Conservation (phyloP, 2,329 filamentous ascomycete genomes). For the Aspergillus ruber region DNA sequence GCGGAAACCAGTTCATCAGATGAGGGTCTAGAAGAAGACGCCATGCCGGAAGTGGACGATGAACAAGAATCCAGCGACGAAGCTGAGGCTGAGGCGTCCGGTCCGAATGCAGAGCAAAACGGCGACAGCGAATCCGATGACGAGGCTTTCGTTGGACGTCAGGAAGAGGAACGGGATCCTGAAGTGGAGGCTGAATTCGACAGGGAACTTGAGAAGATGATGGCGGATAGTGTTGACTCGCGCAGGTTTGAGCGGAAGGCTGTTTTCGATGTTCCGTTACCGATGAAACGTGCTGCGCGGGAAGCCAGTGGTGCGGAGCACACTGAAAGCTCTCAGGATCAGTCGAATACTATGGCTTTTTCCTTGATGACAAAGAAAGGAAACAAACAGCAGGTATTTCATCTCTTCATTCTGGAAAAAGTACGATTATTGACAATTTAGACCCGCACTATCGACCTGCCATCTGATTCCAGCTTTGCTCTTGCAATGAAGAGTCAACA, state of each 20-base stretch:
- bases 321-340: conserved; percentile 10
- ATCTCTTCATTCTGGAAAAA: neutral
- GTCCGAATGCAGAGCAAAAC: conserved; percentile 41
- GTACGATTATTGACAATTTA: conserved; percentile 32
- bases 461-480: conserved; percentile 85
- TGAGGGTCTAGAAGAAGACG: conserved; percentile 63
- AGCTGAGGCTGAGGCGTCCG: conserved; percentile 38
- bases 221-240: conserved; percentile 93
- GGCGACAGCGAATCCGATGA: conserved; percentile 59
- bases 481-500: conserved; percentile 95
- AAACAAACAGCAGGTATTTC: conserved; percentile 78
- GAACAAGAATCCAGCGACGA: conserved; percentile 47
- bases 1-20: conserved; percentile 67
- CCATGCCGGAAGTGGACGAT: conserved; percentile 49
- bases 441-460: conserved; percentile 84
- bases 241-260: conserved; percentile 93
- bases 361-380: conserved; percentile 92
- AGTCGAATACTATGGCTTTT: conserved; percentile 78
- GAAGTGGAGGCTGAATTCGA: conserved; percentile 97
- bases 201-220: conserved; percentile 95
- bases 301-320: conserved; percentile 42
- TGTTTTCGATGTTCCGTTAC: conserved; percentile 93
- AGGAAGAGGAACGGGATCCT: conserved; percentile 83
- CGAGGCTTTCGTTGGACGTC: conserved; percentile 85
- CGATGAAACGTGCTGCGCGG: conserved; percentile 66